Conservation (phyloP, 192 early-diverging fungal genomes). For the Entophlyctis luteolus region DNA sequence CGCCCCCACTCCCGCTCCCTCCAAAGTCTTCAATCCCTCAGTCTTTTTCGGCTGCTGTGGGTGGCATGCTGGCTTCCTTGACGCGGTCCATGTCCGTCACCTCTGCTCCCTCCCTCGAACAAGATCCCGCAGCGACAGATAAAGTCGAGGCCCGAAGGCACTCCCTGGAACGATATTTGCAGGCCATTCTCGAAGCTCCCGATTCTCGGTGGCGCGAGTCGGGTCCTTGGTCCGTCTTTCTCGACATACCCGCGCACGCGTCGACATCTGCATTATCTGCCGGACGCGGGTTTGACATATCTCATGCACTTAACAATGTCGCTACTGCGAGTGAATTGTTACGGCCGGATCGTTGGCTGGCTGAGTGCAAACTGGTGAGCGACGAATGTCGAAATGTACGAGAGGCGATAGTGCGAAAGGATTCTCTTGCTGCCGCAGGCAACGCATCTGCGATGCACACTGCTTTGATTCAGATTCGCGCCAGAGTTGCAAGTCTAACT, state of each 20-base stretch:
- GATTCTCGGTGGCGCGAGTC: constrained; percentile 77
- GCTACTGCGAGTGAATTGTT: not conserved
- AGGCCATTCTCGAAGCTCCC: constrained; percentile 61
- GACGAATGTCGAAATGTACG: constrained; percentile 67
- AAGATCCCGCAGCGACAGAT: not conserved
- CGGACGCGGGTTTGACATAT: not conserved
- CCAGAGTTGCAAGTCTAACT: constrained; percentile 49
- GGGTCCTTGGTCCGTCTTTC: constrained; percentile 69
- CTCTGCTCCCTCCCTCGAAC: not conserved
- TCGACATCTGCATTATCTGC: constrained; percentile 2
- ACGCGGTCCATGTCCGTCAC: not conserved
- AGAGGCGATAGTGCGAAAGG: constrained; percentile 66
- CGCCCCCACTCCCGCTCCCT: constrained; percentile 64
- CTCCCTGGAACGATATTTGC: constrained; percentile 75
- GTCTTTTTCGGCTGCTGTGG: not conserved
- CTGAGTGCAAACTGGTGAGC: constrained; percentile 64
- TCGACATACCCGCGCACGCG: constrained; percentile 56
- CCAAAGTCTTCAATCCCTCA: constrained; percentile 52
- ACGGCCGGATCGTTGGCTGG: constrained; percentile 57
- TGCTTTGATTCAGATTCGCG: constrained; percentile 73
- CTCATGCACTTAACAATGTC: not conserved
- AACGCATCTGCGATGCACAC: constrained; percentile 77
- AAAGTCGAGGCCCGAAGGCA: constrained; percentile 70
- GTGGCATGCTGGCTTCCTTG: not conserved
- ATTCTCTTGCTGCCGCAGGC: constrained; percentile 64